Conservation (phyloP, 345 rosid species). For the Hibiscus syriacus region DNA sequence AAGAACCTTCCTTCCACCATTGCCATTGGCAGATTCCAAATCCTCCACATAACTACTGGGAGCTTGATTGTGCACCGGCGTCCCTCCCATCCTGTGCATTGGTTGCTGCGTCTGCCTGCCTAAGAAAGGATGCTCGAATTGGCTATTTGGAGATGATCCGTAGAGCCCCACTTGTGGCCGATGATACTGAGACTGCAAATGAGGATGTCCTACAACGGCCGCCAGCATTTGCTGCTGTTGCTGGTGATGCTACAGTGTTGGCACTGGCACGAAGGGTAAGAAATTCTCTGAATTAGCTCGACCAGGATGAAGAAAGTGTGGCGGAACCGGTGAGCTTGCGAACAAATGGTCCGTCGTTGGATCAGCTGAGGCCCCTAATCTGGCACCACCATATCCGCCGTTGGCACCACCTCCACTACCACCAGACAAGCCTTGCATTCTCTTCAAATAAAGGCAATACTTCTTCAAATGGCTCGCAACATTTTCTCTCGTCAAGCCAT, state of each 20-base stretch:
- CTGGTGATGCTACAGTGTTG: slow-evolving; percentile 70
- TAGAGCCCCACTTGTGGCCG: slow-evolving; percentile 65
- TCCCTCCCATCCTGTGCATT: slow-evolving; percentile 46
- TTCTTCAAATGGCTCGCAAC: slow-evolving; percentile 88
- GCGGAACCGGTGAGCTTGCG: slow-evolving; percentile 89
- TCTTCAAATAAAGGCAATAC: slow-evolving; percentile 68
- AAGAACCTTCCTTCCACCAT: slow-evolving; percentile 82
- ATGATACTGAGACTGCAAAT: slow-evolving; percentile 61
- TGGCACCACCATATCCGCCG: slow-evolving; percentile 30
- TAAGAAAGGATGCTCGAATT: slow-evolving; percentile 63
- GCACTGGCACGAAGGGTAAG: slow-evolving; percentile 68
- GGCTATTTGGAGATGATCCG: slow-evolving; percentile 60
- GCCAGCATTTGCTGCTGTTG: slow-evolving; percentile 65
- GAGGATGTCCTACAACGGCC: slow-evolving; percentile 45
- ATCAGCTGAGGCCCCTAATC: slow-evolving; percentile 42
- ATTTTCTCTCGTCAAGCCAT: slow-evolving; percentile 78
- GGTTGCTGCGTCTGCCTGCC: slow-evolving; percentile 49
- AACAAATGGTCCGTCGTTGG: slow-evolving; percentile 86
- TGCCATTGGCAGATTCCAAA: slow-evolving; percentile 68
- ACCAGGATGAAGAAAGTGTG: slow-evolving; percentile 79
- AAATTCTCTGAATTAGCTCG: slow-evolving; percentile 64
- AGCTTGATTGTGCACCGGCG: slow-evolving; percentile 47
- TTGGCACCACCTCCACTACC: slow-evolving; percentile 43
- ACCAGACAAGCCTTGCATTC: slow-evolving; percentile 70
- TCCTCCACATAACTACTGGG: slow-evolving; percentile 50